Percentiles rank a stretch among this genome's conserved stretches.
These are phyloP conservation scores for Geotrichum armillariae DNA, from an alignment of 1,139 yeast genomes.

Conservation along the genomic window DNA sequence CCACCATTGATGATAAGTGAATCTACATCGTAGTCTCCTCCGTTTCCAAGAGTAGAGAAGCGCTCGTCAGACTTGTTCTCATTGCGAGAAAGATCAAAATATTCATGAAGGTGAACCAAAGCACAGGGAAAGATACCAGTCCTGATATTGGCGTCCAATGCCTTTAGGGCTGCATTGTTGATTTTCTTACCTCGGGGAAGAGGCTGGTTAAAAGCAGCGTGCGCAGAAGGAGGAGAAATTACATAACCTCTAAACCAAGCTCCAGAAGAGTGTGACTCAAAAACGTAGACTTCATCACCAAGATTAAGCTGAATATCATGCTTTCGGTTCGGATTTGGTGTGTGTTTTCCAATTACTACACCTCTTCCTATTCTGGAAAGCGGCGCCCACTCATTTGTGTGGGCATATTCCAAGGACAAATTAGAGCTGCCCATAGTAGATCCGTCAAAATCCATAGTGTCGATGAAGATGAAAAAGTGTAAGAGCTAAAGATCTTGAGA, in stretches of 20 bases:
- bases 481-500: no score
- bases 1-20: slow-evolving; percentile 15
- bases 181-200: slow-evolving; percentile 28
- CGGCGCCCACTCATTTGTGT: slow-evolving; percentile 45
- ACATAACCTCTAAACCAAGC: slow-evolving; percentile 84
- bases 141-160: slow-evolving; percentile 32
- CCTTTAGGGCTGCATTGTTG: slow-evolving; percentile 31
- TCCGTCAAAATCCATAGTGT: no score
- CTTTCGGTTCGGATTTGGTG: slow-evolving; percentile 24
- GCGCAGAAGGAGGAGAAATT: slow-evolving; percentile 36
- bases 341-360: slow-evolving; percentile 32
- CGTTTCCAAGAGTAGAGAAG: slow-evolving; percentile 16
- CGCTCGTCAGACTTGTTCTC: slow-evolving; percentile 16
- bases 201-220: slow-evolving; percentile 35
- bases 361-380: slow-evolving; percentile 34
- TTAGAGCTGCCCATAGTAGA: no score
- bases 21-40: slow-evolving; percentile 18
- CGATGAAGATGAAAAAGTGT: no score
- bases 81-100: slow-evolving; percentile 28
- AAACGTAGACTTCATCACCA: slow-evolving; percentile 79
- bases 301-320: slow-evolving; percentile 49
- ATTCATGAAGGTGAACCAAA: slow-evolving; percentile 33
- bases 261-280: slow-evolving; percentile 58
- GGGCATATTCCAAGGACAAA: slow-evolving; percentile 13
- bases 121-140: slow-evolving; percentile 36